A percentile compares a stretch with the other conserved stretches of the same genome.
These are phyloP conservation scores for Lavandula angustifolia DNA, from an alignment of 257 asterid genomes.

Conservation along the genomic window DNA sequence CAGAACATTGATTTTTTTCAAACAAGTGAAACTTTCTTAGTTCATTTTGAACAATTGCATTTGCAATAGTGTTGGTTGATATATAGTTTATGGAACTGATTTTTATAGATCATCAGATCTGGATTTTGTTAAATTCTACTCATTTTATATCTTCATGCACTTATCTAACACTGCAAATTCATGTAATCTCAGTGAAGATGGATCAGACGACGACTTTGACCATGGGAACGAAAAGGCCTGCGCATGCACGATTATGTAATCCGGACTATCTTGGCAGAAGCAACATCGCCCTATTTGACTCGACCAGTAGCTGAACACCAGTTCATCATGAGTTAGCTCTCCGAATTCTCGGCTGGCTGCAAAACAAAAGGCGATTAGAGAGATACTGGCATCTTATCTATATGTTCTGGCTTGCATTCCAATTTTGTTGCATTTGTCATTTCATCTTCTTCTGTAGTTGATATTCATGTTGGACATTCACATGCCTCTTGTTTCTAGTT, in stretches of 20 bases:
- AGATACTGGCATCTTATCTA: conserved; percentile 35
- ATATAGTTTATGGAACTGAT: neutral
- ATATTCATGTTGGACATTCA: conserved; percentile 37
- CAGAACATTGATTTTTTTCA: too few species aligned
- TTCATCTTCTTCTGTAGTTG: conserved; percentile 2
- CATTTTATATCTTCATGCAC: neutral
- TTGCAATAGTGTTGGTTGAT: neutral
- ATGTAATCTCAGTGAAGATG: conserved; percentile 61
- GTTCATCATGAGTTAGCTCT: conserved; percentile 21
- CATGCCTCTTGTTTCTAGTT: conserved; percentile 31
- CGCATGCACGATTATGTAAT: conserved; percentile 78
- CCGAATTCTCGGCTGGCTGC: conserved; percentile 16
- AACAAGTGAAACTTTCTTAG: too few species aligned
- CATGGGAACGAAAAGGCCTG: conserved; percentile 59
- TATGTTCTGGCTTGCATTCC: conserved; percentile 38
- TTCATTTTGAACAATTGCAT: too few species aligned
- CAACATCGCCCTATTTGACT: conserved; percentile 11
- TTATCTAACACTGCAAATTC: conserved; percentile 23
- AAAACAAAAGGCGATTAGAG: conserved; percentile 24
- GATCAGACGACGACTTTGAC: conserved; percentile 65
- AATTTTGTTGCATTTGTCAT: conserved; percentile 38
- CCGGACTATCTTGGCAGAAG: conserved; percentile 24
- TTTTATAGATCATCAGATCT: neutral
- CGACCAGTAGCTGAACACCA: conserved; percentile 25
- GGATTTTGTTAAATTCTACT: too few species aligned